Evolutionary conservation across 345 rosid genomes (phyloP).

Genomic region (Excoecaria agallocha): DNA sequence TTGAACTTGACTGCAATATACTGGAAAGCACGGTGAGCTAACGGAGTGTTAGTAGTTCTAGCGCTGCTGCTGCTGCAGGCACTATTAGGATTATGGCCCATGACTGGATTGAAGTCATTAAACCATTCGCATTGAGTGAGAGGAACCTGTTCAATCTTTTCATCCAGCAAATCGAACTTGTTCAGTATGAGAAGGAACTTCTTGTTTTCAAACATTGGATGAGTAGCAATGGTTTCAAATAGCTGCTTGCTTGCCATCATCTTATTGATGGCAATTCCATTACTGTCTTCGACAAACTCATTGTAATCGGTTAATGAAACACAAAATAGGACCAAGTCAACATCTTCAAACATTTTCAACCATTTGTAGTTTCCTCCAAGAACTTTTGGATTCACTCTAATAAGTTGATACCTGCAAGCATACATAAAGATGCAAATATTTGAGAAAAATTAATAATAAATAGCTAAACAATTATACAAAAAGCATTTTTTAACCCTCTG

Average conservation of each 20-base stretch:
- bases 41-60: slow-evolving; percentile 36
- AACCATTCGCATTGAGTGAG: slow-evolving; percentile 80
- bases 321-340: slow-evolving; percentile 62
- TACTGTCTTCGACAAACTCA: slow-evolving; percentile 43
- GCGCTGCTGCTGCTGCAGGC: slow-evolving; percentile 8
- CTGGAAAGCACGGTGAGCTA: slow-evolving; percentile 67
- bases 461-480: not conserved
- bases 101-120: slow-evolving; percentile 60
- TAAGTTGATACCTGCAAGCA: slow-evolving; percentile 70
- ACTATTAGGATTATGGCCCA: slow-evolving; percentile 34
- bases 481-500: too few species aligned
- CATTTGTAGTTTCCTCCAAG: slow-evolving; percentile 77
- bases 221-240: slow-evolving; percentile 53
- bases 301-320: slow-evolving; percentile 68
- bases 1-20: slow-evolving; percentile 72
- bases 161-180: slow-evolving; percentile 75
- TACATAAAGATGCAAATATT: not conserved
- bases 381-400: slow-evolving; percentile 62
- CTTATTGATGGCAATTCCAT: slow-evolving; percentile 62
- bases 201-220: slow-evolving; percentile 58
- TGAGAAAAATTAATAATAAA: not conserved
- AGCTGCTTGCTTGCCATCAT: slow-evolving; percentile 74
- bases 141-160: slow-evolving; percentile 59
- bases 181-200: slow-evolving; percentile 76
- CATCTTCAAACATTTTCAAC: slow-evolving; percentile 84